A percentile compares a stretch with the other conserved stretches of the same genome.
These are phyloP conservation scores for Botryosphaeria dothidea DNA, from an alignment of 2,329 filamentous ascomycete genomes.

Conservation along the genomic window DNA sequence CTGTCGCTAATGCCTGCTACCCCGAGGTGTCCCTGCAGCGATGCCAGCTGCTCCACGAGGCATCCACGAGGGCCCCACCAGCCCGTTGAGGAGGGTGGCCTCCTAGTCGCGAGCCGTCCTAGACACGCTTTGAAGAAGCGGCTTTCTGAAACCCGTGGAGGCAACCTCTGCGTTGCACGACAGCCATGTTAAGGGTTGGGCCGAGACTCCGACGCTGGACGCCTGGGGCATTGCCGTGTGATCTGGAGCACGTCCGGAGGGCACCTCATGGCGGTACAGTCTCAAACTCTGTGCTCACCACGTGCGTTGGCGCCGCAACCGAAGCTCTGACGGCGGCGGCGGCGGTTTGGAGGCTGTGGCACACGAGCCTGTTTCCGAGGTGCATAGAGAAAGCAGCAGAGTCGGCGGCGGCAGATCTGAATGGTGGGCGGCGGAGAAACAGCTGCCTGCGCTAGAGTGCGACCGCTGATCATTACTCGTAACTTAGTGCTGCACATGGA, in stretches of 20 bases:
- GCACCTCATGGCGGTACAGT: background rate
- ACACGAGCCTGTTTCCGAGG: conserved; percentile 1
- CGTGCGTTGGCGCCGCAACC: conserved; percentile 12
- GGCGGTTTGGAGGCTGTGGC: conserved; percentile 4
- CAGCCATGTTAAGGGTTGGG: background rate
- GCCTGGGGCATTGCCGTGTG: background rate
- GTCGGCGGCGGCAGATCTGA: background rate
- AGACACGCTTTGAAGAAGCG: conserved; percentile 3
- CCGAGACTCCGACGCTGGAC: background rate
- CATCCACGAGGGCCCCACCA: background rate
- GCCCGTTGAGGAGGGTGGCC: background rate
- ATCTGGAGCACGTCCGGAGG: background rate
- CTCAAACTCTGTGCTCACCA: background rate
- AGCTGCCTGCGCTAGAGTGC: background rate
- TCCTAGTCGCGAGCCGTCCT: background rate
- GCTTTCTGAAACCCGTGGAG: conserved; percentile 9
- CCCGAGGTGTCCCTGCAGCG: background rate
- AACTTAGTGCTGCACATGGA: background rate
- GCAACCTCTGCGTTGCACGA: background rate
- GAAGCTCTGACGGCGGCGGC: conserved; percentile 2
- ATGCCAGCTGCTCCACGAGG: conserved; percentile 6
- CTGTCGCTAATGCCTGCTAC: background rate
- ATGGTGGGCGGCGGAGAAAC: background rate
- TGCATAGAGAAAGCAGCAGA: background rate
- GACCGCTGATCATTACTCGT: conserved; percentile 7